Evolutionary conservation across 768 basidiomycete genomes (phyloP).

Genomic region (Daedaleopsis nitida): DNA sequence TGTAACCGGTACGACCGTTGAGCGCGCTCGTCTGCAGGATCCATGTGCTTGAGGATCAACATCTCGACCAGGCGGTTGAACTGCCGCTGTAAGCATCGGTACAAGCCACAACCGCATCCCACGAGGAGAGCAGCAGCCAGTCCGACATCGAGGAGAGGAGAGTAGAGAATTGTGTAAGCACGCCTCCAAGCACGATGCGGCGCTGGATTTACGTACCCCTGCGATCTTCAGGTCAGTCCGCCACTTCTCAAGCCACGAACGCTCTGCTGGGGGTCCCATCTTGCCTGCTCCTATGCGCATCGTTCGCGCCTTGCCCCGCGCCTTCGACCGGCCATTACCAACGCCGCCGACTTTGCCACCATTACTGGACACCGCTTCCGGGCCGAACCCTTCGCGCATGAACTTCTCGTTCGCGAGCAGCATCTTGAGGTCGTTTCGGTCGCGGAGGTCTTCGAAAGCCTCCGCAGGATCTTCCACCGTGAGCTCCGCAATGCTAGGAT

Average conservation of each 20-base stretch:
- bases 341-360: constrained; percentile 15
- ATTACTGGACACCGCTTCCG: constrained; percentile 27
- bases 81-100: constrained; percentile 66
- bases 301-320: constrained; percentile 9
- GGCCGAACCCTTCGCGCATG: constrained; percentile 70
- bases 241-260: constrained; percentile 77
- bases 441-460: constrained; percentile 94
- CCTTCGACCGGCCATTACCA: constrained; percentile 7
- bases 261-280: constrained; percentile 78
- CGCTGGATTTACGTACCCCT: constrained; percentile 50
- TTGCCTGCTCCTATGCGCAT: constrained; percentile 43
- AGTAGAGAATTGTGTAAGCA: neutral
- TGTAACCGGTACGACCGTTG: constrained; percentile 78
- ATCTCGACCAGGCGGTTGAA: constrained; percentile 89
- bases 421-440: constrained; percentile 87
- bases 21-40: constrained; percentile 56
- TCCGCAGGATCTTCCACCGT: constrained; percentile 99
- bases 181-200: neutral
- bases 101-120: constrained; percentile 1
- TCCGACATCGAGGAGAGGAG: neutral
- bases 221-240: constrained; percentile 88
- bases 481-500: constrained; percentile 78
- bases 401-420: constrained; percentile 66
- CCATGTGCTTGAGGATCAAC: constrained; percentile 69
- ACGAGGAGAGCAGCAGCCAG: neutral